Evolutionary conservation across 1,284 basidiomycete genomes (phyloP).

Genomic region (Omphalotus olearius): DNA sequence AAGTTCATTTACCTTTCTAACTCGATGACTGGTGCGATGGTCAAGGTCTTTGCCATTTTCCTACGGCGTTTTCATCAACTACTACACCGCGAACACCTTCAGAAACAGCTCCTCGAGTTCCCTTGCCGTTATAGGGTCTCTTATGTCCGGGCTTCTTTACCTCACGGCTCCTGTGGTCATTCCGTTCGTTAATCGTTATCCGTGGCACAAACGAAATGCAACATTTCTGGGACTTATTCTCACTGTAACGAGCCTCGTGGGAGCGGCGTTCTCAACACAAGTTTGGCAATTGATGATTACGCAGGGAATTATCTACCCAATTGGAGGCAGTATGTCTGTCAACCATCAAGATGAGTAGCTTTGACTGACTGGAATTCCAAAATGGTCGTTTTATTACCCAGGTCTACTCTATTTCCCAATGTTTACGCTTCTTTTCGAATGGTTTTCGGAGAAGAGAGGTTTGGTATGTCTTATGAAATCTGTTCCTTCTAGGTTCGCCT

Average conservation of each 20-base stretch:
- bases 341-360: not conserved
- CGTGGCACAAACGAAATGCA: slow-evolving; percentile 9
- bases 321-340: slow-evolving; percentile 12
- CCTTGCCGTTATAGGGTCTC: slow-evolving; percentile 12
- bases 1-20: not conserved
- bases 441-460: slow-evolving; percentile 13
- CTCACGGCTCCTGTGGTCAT: slow-evolving; percentile 10
- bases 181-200: slow-evolving; percentile 12
- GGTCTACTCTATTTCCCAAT: slow-evolving; percentile 15
- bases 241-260: slow-evolving; percentile 9
- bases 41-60: slow-evolving; percentile 15
- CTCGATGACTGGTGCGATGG: not conserved
- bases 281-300: slow-evolving; percentile 13
- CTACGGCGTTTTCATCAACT: slow-evolving; percentile 15
- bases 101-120: slow-evolving; percentile 1
- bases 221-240: slow-evolving; percentile 12
- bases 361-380: not conserved
- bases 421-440: slow-evolving; percentile 14
- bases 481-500: not conserved
- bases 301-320: slow-evolving; percentile 13
- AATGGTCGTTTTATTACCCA: not conserved
- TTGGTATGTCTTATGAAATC: slow-evolving; percentile 4
- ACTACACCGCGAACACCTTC: slow-evolving; percentile 11
- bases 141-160: slow-evolving; percentile 12
- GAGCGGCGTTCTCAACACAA: slow-evolving; percentile 10